phyloP scores from a whole-genome alignment of 2,329 filamentous ascomycete genomes.

The Aureobasidium sp. region DNA sequence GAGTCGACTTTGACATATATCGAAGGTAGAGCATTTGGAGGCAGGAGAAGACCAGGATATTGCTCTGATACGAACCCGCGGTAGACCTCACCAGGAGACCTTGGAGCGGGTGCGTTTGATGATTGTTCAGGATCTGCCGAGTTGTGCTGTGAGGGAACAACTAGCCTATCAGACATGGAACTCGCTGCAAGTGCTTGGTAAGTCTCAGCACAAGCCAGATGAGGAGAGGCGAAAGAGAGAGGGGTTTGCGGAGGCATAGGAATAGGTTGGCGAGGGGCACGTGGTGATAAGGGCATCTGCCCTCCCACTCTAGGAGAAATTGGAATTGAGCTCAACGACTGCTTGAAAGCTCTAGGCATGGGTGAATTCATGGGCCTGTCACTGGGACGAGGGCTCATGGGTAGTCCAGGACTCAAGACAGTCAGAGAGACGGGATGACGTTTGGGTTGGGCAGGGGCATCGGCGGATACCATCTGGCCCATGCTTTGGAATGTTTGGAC shows the following conservation, averaged over 20 bases:
- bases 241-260: slow-evolving; percentile 63
- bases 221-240: slow-evolving; percentile 50
- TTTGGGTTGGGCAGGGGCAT: slow-evolving; percentile 5
- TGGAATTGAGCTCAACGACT: slow-evolving; percentile 54
- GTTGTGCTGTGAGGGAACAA: slow-evolving; percentile 10
- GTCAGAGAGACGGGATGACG: slow-evolving; percentile 3
- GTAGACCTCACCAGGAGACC: slow-evolving; percentile 47
- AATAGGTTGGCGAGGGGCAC: slow-evolving; percentile 63
- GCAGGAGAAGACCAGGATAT: slow-evolving; percentile 74
- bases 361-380: slow-evolving; percentile 53
- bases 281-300: slow-evolving; percentile 55
- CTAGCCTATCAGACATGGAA: slow-evolving; percentile 17
- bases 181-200: slow-evolving; percentile 21
- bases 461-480: slow-evolving; percentile 8
- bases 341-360: slow-evolving; percentile 47
- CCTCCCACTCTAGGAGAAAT: slow-evolving; percentile 53
- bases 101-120: not conserved
- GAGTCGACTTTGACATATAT: slow-evolving; percentile 84
- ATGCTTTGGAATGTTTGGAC: slow-evolving; percentile 15
- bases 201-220: slow-evolving; percentile 30
- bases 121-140: slow-evolving; percentile 1
- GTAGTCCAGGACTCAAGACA: slow-evolving; percentile 52
- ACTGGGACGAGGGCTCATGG: slow-evolving; percentile 51
- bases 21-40: slow-evolving; percentile 79
- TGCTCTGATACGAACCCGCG: slow-evolving; percentile 75